Evolutionary conservation across 352 stramenopile genomes (phyloP), one percentile per base, ranked within the genome.

Genomic region (Globisporangium echinulatum): DNA sequence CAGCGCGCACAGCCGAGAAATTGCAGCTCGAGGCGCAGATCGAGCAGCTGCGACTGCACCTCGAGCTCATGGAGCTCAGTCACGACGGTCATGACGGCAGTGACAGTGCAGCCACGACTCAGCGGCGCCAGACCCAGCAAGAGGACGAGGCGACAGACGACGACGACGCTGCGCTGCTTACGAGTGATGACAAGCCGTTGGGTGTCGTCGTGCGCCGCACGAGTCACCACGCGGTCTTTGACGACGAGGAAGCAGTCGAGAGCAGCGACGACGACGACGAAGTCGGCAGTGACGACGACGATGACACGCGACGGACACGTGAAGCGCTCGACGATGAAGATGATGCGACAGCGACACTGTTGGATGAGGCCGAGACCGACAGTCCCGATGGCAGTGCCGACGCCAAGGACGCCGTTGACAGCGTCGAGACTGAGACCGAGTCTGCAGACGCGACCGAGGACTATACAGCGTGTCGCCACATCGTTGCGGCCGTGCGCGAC

Each of bases 21-120:
- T 54, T 54, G 7, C 55, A 48, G 8, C 62, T 92, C n/a, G 78
- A 92, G 64, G 53, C 52, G 25, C 61, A 88, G 49, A 88, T 89
- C 40, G 78, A 92, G 61, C 70, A 88, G 49, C 62, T 90, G 7
- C 66, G 67, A 9, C 54, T 85, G 48, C 78, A 90, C 25, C 59
- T 79, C 2, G 77, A 90, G 59, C 65, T 87, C 33, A 75, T 73
- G 44, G 78, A 79, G 44, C 63, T 62, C 38, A 52, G 63, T 36
- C 38, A 54, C 14, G 65, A 67, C 40, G 57, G 57, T 4, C 38
- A 55, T 13, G 15, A 57, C 49, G 5, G 11, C 46, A 13, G 38
- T 36, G 52, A 57, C 7, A 11, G 52, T 10, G 36, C 15, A 11
- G 25, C 47, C 44, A 53, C 1, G 14, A 61, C 36, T 3, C 25